phyloP scores from a whole-genome alignment of 73 alveolate species.

The Uronychia binucleata region DNA sequence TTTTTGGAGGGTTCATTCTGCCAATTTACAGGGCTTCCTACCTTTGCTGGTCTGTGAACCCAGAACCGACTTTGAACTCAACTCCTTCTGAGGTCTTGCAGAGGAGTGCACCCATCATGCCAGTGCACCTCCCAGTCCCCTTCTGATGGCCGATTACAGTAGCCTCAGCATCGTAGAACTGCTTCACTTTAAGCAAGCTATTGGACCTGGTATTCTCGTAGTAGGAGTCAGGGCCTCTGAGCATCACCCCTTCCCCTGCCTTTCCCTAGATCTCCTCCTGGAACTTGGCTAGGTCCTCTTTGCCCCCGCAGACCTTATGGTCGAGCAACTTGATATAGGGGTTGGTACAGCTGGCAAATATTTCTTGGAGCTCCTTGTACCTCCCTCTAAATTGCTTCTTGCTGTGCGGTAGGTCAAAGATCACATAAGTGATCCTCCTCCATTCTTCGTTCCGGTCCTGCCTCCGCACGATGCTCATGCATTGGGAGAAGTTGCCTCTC shows the following conservation, averaged over 20 bases:
- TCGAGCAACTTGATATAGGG: slow-evolving; percentile 31
- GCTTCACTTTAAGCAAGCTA: slow-evolving; percentile 42
- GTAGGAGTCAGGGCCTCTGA: slow-evolving; percentile 50
- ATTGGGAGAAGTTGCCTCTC: slow-evolving; percentile 71
- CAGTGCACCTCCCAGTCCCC: slow-evolving; percentile 60
- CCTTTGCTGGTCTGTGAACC: slow-evolving; percentile 36
- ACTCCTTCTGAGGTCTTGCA: slow-evolving; percentile 7
- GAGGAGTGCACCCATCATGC: slow-evolving; percentile 52
- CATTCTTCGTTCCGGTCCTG: slow-evolving; percentile 75
- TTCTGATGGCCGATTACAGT: slow-evolving; percentile 42
- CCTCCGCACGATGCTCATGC: slow-evolving; percentile 73
- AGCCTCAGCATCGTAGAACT: slow-evolving; percentile 54
- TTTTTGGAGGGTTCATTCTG: slow-evolving; percentile 62
- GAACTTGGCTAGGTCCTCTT: slow-evolving; percentile 43
- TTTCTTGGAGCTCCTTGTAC: slow-evolving; percentile 21
- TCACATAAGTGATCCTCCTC: slow-evolving; percentile 70
- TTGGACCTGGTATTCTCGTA: slow-evolving; percentile 57
- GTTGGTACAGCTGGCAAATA: neutral
- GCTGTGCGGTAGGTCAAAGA: slow-evolving; percentile 86
- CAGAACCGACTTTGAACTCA: slow-evolving; percentile 45
- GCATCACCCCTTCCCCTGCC: slow-evolving; percentile 67
- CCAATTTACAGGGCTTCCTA: neutral
- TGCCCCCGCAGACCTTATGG: slow-evolving; percentile 46
- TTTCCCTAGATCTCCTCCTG: slow-evolving; percentile 15
- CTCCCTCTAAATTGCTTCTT: slow-evolving; percentile 65